Base-by-base conservation (phyloP, 345 rosid species). In the Eutrema japonicum region DNA sequence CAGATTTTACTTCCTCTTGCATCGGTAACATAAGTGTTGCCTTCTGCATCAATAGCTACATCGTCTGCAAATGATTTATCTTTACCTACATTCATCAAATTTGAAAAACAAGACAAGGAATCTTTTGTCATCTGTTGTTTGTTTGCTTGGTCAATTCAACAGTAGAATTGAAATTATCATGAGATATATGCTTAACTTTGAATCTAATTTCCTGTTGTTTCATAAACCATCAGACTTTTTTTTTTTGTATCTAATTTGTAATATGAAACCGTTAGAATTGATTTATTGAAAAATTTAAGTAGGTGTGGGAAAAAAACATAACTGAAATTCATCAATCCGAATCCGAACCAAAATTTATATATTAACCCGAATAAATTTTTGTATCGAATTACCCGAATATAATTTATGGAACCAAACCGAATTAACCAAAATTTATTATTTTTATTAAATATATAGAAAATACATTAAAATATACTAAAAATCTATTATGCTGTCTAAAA, bases 11-110 rank as follows among this genome's bases (percentile, higher is more conserved):
- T 84, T 2, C 52, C 83, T 77, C 64, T 85, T n/a, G 77, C 89
- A 54, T 93, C 96, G 0, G 96, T 88, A 2, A 93, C 85, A 46
- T 93, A 93, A 1, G 90, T 84, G 58, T 83, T 85, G 35, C 98
- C 98, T 72, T 85, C 76, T 52, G 80, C 74, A 43, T 93, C 96
- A 0, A 90, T 79, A 0, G 88, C 92, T 3, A 88, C 93, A 66
- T 93, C 98, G 18, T 93, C 93, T 8, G 96, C 98, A 12, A 84
- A 83, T 29, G 92, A 59, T 71, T 80, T 90, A 78, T 79, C 96
- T 40, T 86, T 80, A 14, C 78, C 76, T 69, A 48, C 54, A 56
- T 46, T 33, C 16, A 43, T 16, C 72, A 57, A 53, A 22, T 22
- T 49, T 35, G 18, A 5, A 42, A 40, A 60, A 42, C 26, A 62